phyloP scores from a whole-genome alignment of 176 grass and related monocot species.

The Carex myosuroides region DNA sequence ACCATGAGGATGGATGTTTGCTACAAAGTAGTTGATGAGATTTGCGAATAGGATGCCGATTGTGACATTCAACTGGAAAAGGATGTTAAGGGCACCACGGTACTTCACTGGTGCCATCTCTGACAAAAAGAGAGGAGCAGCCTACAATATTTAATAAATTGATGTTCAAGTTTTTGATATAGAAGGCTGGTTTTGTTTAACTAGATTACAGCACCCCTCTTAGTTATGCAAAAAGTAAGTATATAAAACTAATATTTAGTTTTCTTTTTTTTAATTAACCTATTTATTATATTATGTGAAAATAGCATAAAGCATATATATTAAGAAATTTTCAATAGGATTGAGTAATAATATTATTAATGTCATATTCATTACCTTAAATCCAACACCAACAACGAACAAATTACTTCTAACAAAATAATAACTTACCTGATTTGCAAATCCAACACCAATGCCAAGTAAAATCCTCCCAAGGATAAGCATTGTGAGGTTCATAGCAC shows the following conservation, averaged over 20 bases:
- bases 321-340: not conserved
- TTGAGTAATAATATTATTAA: not conserved
- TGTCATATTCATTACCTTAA: not conserved
- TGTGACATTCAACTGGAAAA: conserved; percentile 75
- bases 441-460: conserved; percentile 51
- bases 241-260: not conserved
- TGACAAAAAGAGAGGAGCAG: conserved; percentile 59
- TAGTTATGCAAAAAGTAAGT: not conserved
- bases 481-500: conserved; percentile 3
- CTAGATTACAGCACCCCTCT: not conserved
- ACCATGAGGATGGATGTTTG: conserved; percentile 31
- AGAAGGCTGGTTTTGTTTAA: not conserved
- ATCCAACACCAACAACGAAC: no score
- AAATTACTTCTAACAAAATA: not conserved
- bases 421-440: conserved; percentile 38
- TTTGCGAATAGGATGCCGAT: conserved; percentile 57
- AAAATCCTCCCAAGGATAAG: conserved; percentile 57
- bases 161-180: not conserved
- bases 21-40: conserved; percentile 48
- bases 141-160: conserved; percentile 22
- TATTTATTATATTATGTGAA: not conserved
- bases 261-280: not conserved
- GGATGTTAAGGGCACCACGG: conserved; percentile 66
- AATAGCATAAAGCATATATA: not conserved
- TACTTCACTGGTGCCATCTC: conserved; percentile 54